Percentiles rank a stretch among this genome's conserved stretches.
Conservation (phyloP, 805 yeast species). For the Yarrowia sp. region DNA sequence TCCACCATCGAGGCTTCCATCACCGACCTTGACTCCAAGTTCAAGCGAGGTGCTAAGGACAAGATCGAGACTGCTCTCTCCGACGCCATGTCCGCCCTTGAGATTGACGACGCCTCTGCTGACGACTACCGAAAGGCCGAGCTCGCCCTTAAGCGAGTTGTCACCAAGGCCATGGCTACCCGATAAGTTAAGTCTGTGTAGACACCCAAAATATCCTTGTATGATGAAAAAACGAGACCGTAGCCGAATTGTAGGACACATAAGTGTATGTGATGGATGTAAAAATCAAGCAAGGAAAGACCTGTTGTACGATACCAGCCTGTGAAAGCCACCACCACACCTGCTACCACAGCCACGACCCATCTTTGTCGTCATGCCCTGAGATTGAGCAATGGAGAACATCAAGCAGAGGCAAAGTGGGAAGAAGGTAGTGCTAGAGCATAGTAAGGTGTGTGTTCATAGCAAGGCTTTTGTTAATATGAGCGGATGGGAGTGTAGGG, state of each 20-base stretch:
- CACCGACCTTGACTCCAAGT: constrained; percentile 95
- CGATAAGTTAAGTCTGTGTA: constrained; percentile 46
- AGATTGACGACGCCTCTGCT: constrained; percentile 92
- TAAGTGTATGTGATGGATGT: no score
- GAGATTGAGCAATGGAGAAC: no score
- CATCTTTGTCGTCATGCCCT: no score
- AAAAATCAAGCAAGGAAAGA: no score
- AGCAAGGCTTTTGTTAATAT: no score
- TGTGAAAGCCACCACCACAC: no score
- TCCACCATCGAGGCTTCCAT: constrained; percentile 91
- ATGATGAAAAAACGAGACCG: neutral
- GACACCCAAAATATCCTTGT: constrained; percentile 25
- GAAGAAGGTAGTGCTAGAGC: no score
- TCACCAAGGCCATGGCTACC: constrained; percentile 98
- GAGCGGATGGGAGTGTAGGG: no score
- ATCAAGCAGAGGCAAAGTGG: no score
- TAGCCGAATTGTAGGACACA: neutral
- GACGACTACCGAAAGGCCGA: constrained; percentile 99
- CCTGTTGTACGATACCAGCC: no score
- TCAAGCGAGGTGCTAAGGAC: constrained; percentile 96
- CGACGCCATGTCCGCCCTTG: constrained; percentile 96
- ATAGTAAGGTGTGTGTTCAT: no score
- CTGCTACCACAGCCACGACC: no score
- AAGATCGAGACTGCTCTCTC: constrained; percentile 97
- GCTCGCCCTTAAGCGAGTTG: constrained; percentile 98